These are phyloP conservation scores for Phytophthora pisi DNA, from an alignment of 352 stramenopile genomes.

Conservation along the genomic window DNA sequence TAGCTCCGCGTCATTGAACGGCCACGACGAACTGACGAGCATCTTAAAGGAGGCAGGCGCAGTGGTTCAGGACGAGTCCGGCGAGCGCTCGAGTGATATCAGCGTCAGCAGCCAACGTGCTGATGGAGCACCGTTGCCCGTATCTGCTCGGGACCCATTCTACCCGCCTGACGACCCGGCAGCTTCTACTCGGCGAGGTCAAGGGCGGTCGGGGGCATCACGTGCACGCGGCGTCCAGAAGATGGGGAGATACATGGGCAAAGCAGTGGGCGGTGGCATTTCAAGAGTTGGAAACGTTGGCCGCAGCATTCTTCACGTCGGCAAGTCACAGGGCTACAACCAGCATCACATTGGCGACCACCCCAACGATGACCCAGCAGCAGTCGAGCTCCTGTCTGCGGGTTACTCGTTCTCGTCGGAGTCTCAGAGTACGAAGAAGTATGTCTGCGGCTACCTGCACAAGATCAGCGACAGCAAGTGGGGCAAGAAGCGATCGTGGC, in stretches of 20 bases:
- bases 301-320: conserved; percentile 75
- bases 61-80: conserved; percentile 27
- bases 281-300: conserved; percentile 80
- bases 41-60: conserved; percentile 29
- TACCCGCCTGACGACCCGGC: conserved; percentile 25
- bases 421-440: conserved; percentile 79
- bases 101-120: conserved; percentile 16
- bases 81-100: conserved; percentile 11
- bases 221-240: conserved; percentile 68
- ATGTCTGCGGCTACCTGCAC: conserved; percentile 84
- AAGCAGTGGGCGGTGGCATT: conserved; percentile 78
- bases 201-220: conserved; percentile 26
- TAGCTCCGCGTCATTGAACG: conserved; percentile 31
- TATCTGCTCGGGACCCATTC: conserved; percentile 27
- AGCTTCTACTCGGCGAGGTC: conserved; percentile 18
- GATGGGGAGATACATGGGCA: conserved; percentile 79
- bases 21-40: conserved; percentile 40
- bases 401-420: conserved; percentile 79
- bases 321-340: conserved; percentile 49
- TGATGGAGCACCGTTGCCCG: conserved; percentile 18
- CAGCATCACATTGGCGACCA: conserved; percentile 15
- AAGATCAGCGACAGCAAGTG: conserved; percentile 89
- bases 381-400: conserved; percentile 44
- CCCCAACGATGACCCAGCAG: conserved; percentile 33
- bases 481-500: conserved; percentile 81